Conservation (phyloP, 805 yeast genomes). For the Scheffersomyces spartinae region DNA sequence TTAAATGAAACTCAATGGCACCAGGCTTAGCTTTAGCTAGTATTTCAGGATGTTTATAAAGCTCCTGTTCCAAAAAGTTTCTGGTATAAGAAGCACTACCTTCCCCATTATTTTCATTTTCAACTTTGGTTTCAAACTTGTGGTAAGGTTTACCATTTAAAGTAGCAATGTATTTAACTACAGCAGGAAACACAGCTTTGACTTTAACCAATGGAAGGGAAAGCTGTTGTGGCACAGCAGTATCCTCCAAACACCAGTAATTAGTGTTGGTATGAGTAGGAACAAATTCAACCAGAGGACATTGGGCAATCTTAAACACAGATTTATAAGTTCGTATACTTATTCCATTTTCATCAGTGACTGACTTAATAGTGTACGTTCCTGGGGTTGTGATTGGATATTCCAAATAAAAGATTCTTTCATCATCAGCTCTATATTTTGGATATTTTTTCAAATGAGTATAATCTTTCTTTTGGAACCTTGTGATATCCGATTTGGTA, state of each 20-base stretch:
- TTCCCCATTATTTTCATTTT: conserved; percentile 4
- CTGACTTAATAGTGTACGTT: conserved; percentile 56
- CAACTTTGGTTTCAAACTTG: conserved; percentile 13
- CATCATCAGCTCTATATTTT: conserved; percentile 17
- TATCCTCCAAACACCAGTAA: conserved; percentile 55
- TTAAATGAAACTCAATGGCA: conserved; percentile 21
- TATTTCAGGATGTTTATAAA: conserved; percentile 15
- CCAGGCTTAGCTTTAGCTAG: conserved; percentile 11
- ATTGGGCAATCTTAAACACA: conserved; percentile 54
- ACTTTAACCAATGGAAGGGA: conserved; percentile 40
- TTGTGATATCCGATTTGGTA: conserved; percentile 44
- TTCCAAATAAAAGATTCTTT: conserved; percentile 44
- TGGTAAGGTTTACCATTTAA: conserved; percentile 14
- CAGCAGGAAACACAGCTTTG: too few relatives aligned
- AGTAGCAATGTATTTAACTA: too few relatives aligned
- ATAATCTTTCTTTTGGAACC: conserved; percentile 17
- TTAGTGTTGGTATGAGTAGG: conserved; percentile 11
- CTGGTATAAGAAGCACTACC: conserved; percentile 12
- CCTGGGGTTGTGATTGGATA: conserved; percentile 66
- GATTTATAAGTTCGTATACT: conserved; percentile 50
- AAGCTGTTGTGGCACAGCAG: too few relatives aligned
- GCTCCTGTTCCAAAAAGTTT: conserved; percentile 23
- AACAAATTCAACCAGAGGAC: conserved; percentile 62
- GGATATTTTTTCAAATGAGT: conserved; percentile 16
- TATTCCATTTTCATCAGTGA: conserved; percentile 52